These are phyloP conservation scores for Citrus trifoliata DNA, from an alignment of 345 rosid genomes.

Conservation along the genomic window DNA sequence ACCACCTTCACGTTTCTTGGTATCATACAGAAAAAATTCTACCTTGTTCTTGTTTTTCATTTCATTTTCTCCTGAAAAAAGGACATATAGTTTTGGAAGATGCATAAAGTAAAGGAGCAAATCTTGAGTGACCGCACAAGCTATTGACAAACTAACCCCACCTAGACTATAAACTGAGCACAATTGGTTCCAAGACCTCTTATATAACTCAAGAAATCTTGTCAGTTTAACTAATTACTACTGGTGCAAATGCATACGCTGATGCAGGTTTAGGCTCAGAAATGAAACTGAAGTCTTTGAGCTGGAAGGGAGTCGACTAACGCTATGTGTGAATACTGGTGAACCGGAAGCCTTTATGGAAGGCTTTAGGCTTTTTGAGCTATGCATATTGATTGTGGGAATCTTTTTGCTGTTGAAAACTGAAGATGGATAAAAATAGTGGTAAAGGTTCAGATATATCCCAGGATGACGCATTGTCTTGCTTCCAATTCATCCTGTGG, in stretches of 20 bases:
- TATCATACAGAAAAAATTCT: background rate
- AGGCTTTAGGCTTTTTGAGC: background rate
- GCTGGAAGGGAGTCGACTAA: slow-evolving; percentile 4
- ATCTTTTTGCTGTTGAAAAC: background rate
- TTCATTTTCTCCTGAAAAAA: background rate
- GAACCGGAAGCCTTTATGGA: background rate
- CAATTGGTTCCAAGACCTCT: background rate
- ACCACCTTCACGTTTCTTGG: background rate
- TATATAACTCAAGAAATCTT: background rate
- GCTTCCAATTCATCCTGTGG: background rate
- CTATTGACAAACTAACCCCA: background rate
- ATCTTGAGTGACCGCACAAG: background rate
- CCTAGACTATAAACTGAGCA: background rate
- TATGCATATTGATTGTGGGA: background rate
- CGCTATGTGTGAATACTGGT: background rate
- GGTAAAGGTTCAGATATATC: background rate
- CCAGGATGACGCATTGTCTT: background rate
- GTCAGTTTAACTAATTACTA: background rate
- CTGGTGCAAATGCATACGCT: background rate
- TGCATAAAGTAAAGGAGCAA: background rate
- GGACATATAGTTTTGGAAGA: background rate
- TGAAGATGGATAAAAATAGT: background rate
- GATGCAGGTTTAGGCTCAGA: slow-evolving; percentile 1
- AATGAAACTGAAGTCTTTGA: background rate
- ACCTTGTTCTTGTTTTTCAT: background rate